A percentile compares a stretch with the other conserved stretches of the same genome.
These are phyloP conservation scores for Myriangium duriaei DNA, from an alignment of 2,329 filamentous ascomycete species.

Conservation along the genomic window DNA sequence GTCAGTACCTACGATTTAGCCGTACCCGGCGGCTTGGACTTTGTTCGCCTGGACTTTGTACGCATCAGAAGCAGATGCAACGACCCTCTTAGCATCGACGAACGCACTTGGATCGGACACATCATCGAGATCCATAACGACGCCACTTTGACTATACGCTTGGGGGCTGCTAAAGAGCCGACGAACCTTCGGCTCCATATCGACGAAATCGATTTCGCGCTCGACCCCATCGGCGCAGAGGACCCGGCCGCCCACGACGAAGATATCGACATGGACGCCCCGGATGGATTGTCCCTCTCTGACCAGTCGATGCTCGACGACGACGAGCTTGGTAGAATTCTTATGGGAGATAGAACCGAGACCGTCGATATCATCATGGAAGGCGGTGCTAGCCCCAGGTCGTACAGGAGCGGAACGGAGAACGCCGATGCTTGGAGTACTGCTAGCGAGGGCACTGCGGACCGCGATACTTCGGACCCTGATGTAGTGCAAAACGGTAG, in stretches of 20 bases:
- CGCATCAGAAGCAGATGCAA: background rate
- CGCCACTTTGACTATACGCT: conserved; percentile 3
- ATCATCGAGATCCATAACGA: conserved; percentile 5
- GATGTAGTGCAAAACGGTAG: background rate
- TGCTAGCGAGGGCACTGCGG: conserved; percentile 8
- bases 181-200: conserved; percentile 3
- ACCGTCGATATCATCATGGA: conserved; percentile 5
- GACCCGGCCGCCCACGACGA: conserved; percentile 7
- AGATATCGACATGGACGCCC: conserved; percentile 17
- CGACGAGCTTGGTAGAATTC: conserved; percentile 1
- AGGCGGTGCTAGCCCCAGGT: background rate
- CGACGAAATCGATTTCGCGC: conserved; percentile 3
- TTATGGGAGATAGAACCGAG: conserved; percentile 5
- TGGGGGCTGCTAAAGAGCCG: conserved; percentile 1
- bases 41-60: conserved; percentile 4
- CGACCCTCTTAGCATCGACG: background rate
- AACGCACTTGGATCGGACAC: conserved; percentile 5
- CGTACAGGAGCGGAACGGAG: background rate
- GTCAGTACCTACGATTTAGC: conserved; percentile 6
- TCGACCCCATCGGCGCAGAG: conserved; percentile 1
- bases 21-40: conserved; percentile 1
- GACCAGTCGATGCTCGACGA: background rate
- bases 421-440: conserved; percentile 12
- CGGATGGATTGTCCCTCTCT: background rate
- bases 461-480: background rate